Conservation (phyloP, 2,329 filamentous ascomycete genomes). For the Ramularia endophylla region DNA sequence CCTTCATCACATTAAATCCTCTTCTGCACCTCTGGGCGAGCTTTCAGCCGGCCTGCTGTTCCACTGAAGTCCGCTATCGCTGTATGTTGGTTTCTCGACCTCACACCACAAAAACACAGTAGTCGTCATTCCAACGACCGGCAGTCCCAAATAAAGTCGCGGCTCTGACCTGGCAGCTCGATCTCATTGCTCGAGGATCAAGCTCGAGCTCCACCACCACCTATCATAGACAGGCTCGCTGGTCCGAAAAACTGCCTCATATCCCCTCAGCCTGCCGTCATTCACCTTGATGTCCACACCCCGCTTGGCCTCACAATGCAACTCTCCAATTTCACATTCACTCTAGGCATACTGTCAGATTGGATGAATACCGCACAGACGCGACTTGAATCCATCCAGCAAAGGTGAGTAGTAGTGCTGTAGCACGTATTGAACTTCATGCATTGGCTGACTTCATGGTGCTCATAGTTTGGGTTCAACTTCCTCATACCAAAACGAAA, state of each 20-base stretch:
- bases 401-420: conserved; percentile 12
- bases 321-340: conserved; percentile 23
- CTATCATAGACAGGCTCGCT: too few species aligned
- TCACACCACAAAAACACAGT: too few species aligned
- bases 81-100: too few species aligned
- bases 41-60: too few species aligned
- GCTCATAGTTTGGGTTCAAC: conserved; percentile 11
- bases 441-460: neutral
- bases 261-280: conserved; percentile 10
- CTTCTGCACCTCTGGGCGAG: too few species aligned
- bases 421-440: neutral
- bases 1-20: too few species aligned
- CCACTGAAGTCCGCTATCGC: too few species aligned
- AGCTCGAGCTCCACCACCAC: too few species aligned
- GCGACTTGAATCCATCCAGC: conserved; percentile 20
- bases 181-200: too few species aligned
- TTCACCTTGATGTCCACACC: conserved; percentile 18
- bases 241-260: conserved; percentile 22
- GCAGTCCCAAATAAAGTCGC: too few species aligned
- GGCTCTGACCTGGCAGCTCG: too few species aligned
- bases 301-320: conserved; percentile 16
- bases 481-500: conserved; percentile 9
- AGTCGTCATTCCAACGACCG: too few species aligned
- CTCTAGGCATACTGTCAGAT: conserved; percentile 12
- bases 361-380: conserved; percentile 26